Conservation (phyloP, 805 yeast species). For the Nakazawaea anatomiae region DNA sequence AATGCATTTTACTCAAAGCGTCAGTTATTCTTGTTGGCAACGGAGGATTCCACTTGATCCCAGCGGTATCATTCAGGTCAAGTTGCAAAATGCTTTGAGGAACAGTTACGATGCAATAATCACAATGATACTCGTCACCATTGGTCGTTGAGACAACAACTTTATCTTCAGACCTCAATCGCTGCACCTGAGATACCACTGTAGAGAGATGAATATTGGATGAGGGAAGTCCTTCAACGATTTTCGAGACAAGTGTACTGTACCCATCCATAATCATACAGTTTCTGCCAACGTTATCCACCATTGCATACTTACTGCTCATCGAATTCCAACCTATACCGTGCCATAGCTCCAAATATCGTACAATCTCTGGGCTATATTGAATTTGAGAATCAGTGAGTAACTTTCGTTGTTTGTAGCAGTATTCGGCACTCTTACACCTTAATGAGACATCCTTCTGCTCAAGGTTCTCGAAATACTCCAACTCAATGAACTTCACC, state of each 20-base stretch:
- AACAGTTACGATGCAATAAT: conserved; percentile 64
- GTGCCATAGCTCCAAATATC: conserved; percentile 73
- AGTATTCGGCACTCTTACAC: conserved; percentile 39
- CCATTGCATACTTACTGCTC: conserved; percentile 64
- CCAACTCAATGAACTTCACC: conserved; percentile 50
- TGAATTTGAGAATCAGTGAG: conserved; percentile 44
- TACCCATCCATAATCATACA: conserved; percentile 63
- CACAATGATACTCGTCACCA: conserved; percentile 31
- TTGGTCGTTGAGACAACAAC: conserved; percentile 28
- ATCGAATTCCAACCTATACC: conserved; percentile 64
- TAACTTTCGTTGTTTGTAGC: conserved; percentile 37
- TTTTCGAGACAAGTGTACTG: conserved; percentile 41
- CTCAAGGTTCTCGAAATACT: conserved; percentile 44
- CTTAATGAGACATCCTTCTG: conserved; percentile 46
- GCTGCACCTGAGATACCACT: conserved; percentile 35
- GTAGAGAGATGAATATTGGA: conserved; percentile 32
- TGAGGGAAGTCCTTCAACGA: conserved; percentile 32
- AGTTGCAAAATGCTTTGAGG: conserved; percentile 68
- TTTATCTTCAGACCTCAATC: conserved; percentile 13
- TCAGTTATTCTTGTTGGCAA: conserved; percentile 40
- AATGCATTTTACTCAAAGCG: conserved; percentile 44
- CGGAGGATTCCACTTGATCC: conserved; percentile 49
- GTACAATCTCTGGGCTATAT: conserved; percentile 44
- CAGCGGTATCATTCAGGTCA: conserved; percentile 28
- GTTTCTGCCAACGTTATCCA: conserved; percentile 74